Evolutionary conservation across 306 rosid genomes (phyloP).

Genomic region (Fragaria ananassa): DNA sequence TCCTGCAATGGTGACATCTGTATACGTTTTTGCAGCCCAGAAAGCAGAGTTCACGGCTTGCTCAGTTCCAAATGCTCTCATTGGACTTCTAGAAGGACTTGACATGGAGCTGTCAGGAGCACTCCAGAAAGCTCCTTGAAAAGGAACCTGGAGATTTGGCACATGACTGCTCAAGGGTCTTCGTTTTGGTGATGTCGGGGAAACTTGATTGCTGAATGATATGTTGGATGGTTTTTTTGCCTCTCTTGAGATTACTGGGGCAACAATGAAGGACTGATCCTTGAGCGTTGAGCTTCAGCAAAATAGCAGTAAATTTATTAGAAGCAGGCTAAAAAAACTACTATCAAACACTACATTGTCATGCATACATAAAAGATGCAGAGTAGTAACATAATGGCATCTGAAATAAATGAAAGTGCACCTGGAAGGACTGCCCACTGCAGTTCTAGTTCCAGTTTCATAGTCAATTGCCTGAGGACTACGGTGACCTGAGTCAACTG

Average conservation of each 20-base stretch:
- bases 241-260: conserved; percentile 55
- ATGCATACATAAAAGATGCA: conserved; percentile 23
- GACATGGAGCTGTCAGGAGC: conserved; percentile 87
- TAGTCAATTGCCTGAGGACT: conserved; percentile 70
- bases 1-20: conserved; percentile 56
- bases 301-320: conserved; percentile 30
- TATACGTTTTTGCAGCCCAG: conserved; percentile 49
- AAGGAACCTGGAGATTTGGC: conserved; percentile 85
- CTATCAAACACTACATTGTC: conserved; percentile 20
- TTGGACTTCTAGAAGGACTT: conserved; percentile 73
- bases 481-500: conserved; percentile 59
- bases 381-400: conserved; percentile 21
- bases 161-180: conserved; percentile 80
- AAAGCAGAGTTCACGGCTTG: conserved; percentile 50
- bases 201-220: conserved; percentile 41
- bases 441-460: conserved; percentile 67
- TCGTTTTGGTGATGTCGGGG: conserved; percentile 67
- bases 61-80: conserved; percentile 54
- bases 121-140: conserved; percentile 72
- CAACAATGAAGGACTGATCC: conserved; percentile 53
- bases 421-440: conserved; percentile 80
- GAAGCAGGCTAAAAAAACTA: conserved; percentile 32
- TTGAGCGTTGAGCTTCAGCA: conserved; percentile 60
- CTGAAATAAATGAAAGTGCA: conserved; percentile 28
- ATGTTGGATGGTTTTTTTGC: conserved; percentile 51